Conservation (phyloP, 148 eudicot genomes). For the Cornus kousa region DNA sequence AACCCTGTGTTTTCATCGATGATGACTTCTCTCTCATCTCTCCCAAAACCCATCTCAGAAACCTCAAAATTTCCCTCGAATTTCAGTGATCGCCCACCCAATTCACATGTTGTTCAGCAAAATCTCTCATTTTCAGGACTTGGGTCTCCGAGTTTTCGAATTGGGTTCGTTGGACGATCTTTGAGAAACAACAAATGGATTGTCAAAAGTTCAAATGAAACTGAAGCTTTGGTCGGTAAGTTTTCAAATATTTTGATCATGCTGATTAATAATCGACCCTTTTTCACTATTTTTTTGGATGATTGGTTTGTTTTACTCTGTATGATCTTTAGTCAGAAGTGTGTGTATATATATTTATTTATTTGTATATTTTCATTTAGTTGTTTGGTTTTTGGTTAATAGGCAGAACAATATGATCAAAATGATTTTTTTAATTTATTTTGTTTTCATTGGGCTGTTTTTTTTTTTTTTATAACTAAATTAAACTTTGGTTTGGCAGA, state of each 20-base stretch:
- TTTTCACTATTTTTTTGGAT: background rate
- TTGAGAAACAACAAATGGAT: background rate
- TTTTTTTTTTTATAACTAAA: background rate
- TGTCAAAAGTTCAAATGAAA: conserved; percentile 26
- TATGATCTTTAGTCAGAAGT: background rate
- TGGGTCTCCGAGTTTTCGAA: too few relatives aligned
- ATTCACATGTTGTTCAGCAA: conserved; percentile 6
- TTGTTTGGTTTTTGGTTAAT: background rate
- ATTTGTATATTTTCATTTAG: background rate
- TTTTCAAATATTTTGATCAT: background rate
- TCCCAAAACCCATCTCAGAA: conserved; percentile 22
- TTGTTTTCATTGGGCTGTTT: background rate
- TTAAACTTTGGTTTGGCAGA: conserved; percentile 33
- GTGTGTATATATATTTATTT: too few relatives aligned
- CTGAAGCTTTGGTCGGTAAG: conserved; percentile 28
- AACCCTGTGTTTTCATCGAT: conserved; percentile 10
- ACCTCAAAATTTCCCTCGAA: conserved; percentile 18
- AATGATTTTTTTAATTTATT: background rate
- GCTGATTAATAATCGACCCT: too few relatives aligned
- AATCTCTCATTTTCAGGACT: conserved; percentile 15
- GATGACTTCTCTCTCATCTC: conserved; percentile 30
- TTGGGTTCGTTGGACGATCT: conserved; percentile 6
- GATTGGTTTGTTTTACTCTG: background rate
- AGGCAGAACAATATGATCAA: background rate
- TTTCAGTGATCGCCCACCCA: conserved; percentile 5